A percentile compares a stretch with the other conserved stretches of the same genome.
These are phyloP conservation scores for Psilocybe sp. DNA, from an alignment of 768 basidiomycete genomes.

Conservation along the genomic window DNA sequence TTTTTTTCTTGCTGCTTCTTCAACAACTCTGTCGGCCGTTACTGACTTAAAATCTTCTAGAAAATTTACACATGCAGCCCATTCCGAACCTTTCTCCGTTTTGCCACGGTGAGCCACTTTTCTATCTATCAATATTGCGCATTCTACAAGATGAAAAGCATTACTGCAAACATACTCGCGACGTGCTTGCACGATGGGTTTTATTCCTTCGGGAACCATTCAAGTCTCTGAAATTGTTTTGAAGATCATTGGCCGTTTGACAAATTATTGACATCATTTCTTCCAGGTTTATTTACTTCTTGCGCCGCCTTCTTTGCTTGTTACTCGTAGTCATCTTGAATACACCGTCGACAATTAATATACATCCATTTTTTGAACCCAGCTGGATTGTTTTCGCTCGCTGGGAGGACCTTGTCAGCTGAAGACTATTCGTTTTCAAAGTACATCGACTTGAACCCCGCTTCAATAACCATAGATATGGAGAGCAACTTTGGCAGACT, in stretches of 20 bases:
- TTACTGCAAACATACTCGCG: slow-evolving; percentile 29
- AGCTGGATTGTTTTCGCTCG: no score
- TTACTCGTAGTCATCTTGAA: neutral
- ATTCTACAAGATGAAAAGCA: slow-evolving; percentile 38
- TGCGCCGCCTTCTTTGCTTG: neutral
- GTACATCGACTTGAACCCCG: no score
- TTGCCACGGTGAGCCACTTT: slow-evolving; percentile 24
- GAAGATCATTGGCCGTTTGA: neutral
- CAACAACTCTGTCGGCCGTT: no score
- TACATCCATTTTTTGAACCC: no score
- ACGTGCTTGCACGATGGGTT: slow-evolving; percentile 63
- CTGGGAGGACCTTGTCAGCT: no score
- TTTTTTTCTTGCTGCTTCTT: neutral
- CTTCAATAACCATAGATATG: no score
- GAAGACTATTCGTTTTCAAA: no score
- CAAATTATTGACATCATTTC: neutral
- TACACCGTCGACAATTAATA: no score
- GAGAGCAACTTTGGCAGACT: no score
- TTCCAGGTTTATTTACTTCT: neutral
- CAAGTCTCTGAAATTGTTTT: slow-evolving; percentile 64
- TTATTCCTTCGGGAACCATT: slow-evolving; percentile 74
- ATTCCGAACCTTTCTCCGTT: no score
- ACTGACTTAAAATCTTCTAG: neutral
- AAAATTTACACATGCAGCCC: neutral
- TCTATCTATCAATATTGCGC: slow-evolving; percentile 1